Percentiles rank a stretch among this genome's conserved stretches.
These are phyloP conservation scores for Hyaloperonospora brassicae DNA, from an alignment of 352 stramenopile genomes.

Conservation along the genomic window DNA sequence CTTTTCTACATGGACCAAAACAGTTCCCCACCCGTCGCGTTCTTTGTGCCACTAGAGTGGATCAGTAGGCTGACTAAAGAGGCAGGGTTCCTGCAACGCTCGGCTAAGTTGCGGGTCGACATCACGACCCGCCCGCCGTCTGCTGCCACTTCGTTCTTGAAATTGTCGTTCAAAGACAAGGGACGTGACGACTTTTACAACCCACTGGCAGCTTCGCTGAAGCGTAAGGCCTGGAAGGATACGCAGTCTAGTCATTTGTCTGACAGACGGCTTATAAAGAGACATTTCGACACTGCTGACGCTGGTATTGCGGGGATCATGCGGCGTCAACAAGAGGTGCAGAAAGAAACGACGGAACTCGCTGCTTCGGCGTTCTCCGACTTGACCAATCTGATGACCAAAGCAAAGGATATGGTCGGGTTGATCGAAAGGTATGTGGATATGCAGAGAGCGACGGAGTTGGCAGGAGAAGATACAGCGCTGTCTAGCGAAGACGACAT, in stretches of 20 bases:
- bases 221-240: constrained; percentile 68
- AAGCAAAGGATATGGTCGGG: constrained; percentile 86
- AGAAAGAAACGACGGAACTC: constrained; percentile 75
- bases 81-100: constrained; percentile 74
- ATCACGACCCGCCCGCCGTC: constrained; percentile 33
- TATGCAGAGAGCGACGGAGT: constrained; percentile 51
- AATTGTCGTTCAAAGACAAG: constrained; percentile 83
- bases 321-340: constrained; percentile 63
- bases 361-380: constrained; percentile 84
- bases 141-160: constrained; percentile 54
- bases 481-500: constrained; percentile 45
- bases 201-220: constrained; percentile 55
- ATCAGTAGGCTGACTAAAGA: constrained; percentile 67
- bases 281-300: constrained; percentile 69
- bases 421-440: constrained; percentile 89
- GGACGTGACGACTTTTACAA: constrained; percentile 81
- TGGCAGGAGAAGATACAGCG: constrained; percentile 11
- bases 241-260: constrained; percentile 65
- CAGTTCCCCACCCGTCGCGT: constrained; percentile 40
- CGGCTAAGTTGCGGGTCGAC: constrained; percentile 78
- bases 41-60: constrained; percentile 69
- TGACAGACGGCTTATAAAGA: constrained; percentile 66
- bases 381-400: constrained; percentile 85
- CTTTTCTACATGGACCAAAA: constrained; percentile 76
- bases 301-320: constrained; percentile 79